Evolutionary conservation across 2,329 filamentous ascomycete species (phyloP).

Genomic region (Trichoderma sp.): DNA sequence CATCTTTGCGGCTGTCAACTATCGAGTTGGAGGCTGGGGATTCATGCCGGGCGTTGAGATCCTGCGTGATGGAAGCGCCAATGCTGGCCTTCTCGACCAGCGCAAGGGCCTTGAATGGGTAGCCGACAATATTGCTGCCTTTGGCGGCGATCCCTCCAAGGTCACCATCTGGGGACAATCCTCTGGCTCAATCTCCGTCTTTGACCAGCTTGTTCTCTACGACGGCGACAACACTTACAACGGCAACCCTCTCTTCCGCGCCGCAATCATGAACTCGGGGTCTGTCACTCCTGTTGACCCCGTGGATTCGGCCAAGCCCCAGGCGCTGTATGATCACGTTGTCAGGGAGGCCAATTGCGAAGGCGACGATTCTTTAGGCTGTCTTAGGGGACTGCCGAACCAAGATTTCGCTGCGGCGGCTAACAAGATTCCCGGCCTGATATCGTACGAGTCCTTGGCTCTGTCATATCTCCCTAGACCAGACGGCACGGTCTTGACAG

Average conservation of each 20-base stretch:
- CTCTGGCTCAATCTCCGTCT: constrained; percentile 69
- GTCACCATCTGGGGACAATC: constrained; percentile 58
- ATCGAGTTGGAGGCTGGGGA: constrained; percentile 68
- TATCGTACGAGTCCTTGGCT: constrained; percentile 66
- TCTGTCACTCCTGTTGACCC: constrained; percentile 59
- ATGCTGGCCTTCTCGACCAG: constrained; percentile 72
- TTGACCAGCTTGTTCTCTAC: constrained; percentile 73
- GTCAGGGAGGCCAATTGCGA: constrained; percentile 61
- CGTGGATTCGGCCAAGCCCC: constrained; percentile 64
- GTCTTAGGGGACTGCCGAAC: constrained; percentile 62
- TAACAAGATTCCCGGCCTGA: constrained; percentile 66
- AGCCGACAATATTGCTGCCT: constrained; percentile 64
- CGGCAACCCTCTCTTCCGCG: constrained; percentile 70
- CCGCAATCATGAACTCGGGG: constrained; percentile 75
- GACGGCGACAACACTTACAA: constrained; percentile 73
- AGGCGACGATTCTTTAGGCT: constrained; percentile 58
- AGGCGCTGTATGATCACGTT: constrained; percentile 62
- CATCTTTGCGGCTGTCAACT: constrained; percentile 74
- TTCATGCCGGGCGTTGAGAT: constrained; percentile 70
- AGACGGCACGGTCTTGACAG: constrained; percentile 61
- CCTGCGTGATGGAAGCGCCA: constrained; percentile 63
- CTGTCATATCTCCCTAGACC: constrained; percentile 74
- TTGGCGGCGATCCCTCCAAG: background rate
- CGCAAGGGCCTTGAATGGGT: constrained; percentile 72
- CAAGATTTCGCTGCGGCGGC: constrained; percentile 61